Percentiles rank a stretch among this genome's conserved stretches.
Conservation (phyloP, 768 basidiomycete genomes). For the Leccinum aurantiacum region DNA sequence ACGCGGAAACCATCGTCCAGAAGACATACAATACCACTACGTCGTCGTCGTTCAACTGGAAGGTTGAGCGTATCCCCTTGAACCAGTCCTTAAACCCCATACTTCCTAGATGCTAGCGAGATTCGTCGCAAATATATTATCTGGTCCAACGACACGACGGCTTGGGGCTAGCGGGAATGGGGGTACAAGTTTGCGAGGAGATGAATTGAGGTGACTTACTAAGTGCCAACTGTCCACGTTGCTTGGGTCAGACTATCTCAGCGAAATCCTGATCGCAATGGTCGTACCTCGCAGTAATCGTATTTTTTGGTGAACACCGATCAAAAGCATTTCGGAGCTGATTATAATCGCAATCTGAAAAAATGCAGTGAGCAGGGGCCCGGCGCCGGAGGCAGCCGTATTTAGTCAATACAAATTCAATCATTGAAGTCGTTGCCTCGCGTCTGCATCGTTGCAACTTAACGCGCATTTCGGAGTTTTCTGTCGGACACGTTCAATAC, state of each 20-base stretch:
- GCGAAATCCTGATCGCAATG: neutral
- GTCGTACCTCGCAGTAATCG: neutral
- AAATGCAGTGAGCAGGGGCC: too few species aligned
- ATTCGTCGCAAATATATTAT: neutral
- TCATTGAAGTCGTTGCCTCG: too few species aligned
- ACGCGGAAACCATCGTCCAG: neutral
- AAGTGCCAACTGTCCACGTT: neutral
- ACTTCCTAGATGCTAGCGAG: neutral
- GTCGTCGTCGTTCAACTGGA: neutral
- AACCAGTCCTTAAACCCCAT: neutral
- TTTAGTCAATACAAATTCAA: too few species aligned
- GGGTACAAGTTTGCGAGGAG: neutral
- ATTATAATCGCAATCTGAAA: too few species aligned
- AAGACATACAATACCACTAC: conserved; percentile 4
- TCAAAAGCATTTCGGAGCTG: too few species aligned
- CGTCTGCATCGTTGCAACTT: neutral
- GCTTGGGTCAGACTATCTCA: neutral
- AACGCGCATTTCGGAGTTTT: neutral
- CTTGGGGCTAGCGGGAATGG: neutral
- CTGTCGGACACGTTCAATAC: neutral
- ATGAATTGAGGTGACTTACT: neutral
- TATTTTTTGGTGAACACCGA: neutral
- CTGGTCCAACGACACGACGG: neutral
- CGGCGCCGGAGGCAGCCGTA: too few species aligned
- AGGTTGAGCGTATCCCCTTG: neutral